Conservation (phyloP, 208 protist genomes). For the Leishmania amazonensis region DNA sequence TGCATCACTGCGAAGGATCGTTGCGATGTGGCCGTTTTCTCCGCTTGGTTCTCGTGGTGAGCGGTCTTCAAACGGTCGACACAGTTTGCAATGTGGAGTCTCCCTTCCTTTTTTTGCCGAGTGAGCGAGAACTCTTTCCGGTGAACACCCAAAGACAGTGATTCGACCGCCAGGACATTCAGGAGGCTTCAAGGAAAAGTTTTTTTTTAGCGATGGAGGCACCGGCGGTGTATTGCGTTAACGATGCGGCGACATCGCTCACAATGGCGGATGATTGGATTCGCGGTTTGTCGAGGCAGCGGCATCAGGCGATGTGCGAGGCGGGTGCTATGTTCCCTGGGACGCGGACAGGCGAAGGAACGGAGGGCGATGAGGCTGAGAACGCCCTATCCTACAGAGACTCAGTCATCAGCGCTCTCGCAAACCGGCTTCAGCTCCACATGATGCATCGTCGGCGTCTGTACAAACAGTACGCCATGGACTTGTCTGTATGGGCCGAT, state of each 20-base stretch:
- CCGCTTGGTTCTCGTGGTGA: no score
- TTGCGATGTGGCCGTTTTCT: no score
- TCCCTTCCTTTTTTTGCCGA: slow-evolving; percentile 1
- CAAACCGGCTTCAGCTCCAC: slow-evolving; percentile 31
- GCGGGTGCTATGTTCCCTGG: neutral
- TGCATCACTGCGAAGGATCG: no score
- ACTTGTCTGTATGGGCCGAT: slow-evolving; percentile 71
- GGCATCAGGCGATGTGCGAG: neutral
- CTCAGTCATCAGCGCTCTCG: neutral
- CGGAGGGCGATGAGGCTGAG: neutral
- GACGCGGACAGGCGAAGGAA: neutral
- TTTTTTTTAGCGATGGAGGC: slow-evolving; percentile 10
- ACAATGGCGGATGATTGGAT: slow-evolving; percentile 9
- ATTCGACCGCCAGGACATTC: no score
- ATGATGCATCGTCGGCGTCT: slow-evolving; percentile 55
- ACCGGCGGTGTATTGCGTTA: neutral
- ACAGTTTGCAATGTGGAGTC: neutral
- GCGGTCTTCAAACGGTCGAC: no score
- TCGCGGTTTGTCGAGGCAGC: neutral
- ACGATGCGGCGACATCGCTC: neutral
- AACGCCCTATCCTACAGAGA: neutral
- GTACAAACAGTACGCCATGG: slow-evolving; percentile 57
- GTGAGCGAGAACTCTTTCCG: neutral
- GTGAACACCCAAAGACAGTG: no score
- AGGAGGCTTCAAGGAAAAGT: no score